Percentiles rank a stretch among this genome's conserved stretches.
Evolutionary conservation across 106 monocot species (phyloP).

Genomic region (Platanthera guangdongensis): DNA sequence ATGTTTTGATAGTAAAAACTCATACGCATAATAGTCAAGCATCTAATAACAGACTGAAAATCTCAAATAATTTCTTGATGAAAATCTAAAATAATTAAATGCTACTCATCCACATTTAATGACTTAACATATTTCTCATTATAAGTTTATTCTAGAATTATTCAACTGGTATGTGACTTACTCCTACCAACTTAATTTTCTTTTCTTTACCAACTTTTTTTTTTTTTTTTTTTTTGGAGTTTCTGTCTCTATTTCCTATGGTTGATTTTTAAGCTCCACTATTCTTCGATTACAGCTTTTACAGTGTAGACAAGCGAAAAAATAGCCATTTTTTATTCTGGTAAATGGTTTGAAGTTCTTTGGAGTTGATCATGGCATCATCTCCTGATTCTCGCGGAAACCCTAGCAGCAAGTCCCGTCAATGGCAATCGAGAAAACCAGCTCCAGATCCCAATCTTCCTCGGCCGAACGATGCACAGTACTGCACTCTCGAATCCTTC

Average conservation of each 20-base stretch:
- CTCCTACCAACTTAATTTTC: too few species aligned
- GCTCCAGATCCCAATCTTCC: constrained; percentile 2
- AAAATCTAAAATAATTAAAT: too few species aligned
- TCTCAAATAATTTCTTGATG: too few species aligned
- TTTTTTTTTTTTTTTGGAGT: too few species aligned
- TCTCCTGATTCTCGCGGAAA: not conserved
- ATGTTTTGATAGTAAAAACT: too few species aligned
- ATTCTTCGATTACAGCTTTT: not conserved
- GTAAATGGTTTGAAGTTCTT: not conserved
- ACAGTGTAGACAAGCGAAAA: not conserved
- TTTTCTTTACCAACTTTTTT: too few species aligned
- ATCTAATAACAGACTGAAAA: too few species aligned
- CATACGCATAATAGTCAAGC: too few species aligned
- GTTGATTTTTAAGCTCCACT: not conserved
- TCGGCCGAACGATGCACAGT: constrained; percentile 20
- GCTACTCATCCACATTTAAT: too few species aligned
- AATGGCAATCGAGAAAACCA: constrained; percentile 17
- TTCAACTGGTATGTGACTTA: too few species aligned
- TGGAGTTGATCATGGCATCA: not conserved
- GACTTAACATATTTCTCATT: too few species aligned
- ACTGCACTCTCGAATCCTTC: constrained; percentile 54
- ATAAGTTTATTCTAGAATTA: too few species aligned
- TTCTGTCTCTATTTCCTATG: not conserved
- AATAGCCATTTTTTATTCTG: not conserved
- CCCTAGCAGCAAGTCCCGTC: not conserved